Base-by-base conservation (phyloP, 331 rosid species). In the Pyrus hybrid region DNA sequence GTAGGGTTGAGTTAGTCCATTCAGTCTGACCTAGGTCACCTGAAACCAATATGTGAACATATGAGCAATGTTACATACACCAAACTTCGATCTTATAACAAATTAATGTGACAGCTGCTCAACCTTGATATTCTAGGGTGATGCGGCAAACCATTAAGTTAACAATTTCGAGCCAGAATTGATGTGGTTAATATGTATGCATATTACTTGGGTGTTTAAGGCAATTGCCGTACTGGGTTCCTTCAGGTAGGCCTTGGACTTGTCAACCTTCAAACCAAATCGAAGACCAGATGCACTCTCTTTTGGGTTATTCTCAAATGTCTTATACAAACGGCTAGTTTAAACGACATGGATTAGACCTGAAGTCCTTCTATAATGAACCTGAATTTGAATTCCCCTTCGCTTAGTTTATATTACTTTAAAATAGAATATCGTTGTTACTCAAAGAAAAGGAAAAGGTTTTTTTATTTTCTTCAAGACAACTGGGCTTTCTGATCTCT, bases 11-110 rank as follows among this genome's bases (percentile, higher is more conserved):
- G 37, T 51, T 67, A 0, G 91, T 91, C 93, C 91, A 89, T 79
- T 82, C 89, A 0, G 97, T 91, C 77, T 91, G 97, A 57, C 97
- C 97, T 23, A 89, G 49, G 53, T 91, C 97, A 13, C 97, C 97
- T 91, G 7, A 64, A 64, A 64, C 1, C 3, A n/a, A 22, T 13
- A 57, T 18, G 3, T 51, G 9, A n/a, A 8, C 13, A 8, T 11
- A 6, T 1, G n/a, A 17, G 0, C 57, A 51, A 51, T 17, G 57
- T 51, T 51, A 51, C 1, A 51, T 51, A 7, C 9, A 17, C 10
- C 10, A 51, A 51, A 51, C n/a, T 17, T 49, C 56, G 3, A 49
- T 2, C 21, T 16, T 17, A 51, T 51, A 17, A 51, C 57, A 51
- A 51, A 51, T 17, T 51, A 41, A 51, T 17, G 57, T 51, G 4